Evolutionary conservation across 2,329 filamentous ascomycete genomes (phyloP).

Genomic region (Dactylellina haptotyla): DNA sequence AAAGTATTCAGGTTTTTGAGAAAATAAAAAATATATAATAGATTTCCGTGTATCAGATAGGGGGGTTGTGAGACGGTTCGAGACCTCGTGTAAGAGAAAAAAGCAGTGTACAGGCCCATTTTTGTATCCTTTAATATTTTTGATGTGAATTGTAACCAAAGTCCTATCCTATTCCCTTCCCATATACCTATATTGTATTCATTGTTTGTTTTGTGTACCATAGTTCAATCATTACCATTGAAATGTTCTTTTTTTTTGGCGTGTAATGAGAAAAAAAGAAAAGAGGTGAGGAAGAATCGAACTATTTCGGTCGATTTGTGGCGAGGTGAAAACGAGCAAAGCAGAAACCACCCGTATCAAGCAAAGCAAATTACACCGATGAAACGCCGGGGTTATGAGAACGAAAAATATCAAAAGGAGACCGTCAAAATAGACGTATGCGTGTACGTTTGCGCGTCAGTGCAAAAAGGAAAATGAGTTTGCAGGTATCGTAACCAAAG

Average conservation of each 20-base stretch:
- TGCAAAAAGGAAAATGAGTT: background rate
- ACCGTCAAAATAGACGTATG: constrained; percentile 39
- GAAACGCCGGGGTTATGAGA: constrained; percentile 44
- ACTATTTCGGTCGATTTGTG: constrained; percentile 13
- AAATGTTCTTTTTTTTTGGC: background rate
- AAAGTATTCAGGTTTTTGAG: background rate
- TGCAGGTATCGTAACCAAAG: constrained; percentile 26
- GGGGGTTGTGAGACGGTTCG: no score
- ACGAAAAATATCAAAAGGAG: background rate
- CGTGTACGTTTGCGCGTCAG: constrained; percentile 45
- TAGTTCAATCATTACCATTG: constrained; percentile 20
- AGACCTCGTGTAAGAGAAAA: no score
- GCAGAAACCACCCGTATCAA: constrained; percentile 25
- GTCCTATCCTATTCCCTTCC: background rate
- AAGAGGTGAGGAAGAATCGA: constrained; percentile 19
- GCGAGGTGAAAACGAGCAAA: constrained; percentile 7
- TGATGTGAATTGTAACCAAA: background rate
- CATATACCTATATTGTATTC: background rate
- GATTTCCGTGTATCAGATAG: no score
- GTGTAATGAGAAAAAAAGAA: constrained; percentile 9
- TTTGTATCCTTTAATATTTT: no score
- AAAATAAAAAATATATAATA: background rate
- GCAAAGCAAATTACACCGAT: constrained; percentile 34
- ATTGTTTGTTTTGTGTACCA: constrained; percentile 13
- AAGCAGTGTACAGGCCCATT: no score